Evolutionary conservation across 805 yeast genomes (phyloP).

Genomic region (Zygosaccharomyces gambellarensis): DNA sequence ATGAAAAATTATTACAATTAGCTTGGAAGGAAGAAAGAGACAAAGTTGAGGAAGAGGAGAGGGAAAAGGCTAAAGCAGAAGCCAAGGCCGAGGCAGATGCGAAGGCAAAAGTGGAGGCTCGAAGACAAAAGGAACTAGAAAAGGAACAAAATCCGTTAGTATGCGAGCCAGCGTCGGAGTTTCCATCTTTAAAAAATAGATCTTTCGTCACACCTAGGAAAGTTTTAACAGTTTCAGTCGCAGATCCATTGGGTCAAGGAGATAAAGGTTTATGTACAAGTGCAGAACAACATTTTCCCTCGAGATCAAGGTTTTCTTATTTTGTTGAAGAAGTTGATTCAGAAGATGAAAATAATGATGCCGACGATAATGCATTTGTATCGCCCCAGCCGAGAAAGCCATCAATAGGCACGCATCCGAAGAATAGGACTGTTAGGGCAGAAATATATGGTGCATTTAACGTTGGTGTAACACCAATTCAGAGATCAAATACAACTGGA

Average conservation of each 20-base stretch:
- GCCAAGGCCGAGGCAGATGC: slow-evolving; percentile 1
- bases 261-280: slow-evolving; percentile 19
- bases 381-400: background rate
- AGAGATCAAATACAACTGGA: background rate
- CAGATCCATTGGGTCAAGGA: slow-evolving; percentile 8
- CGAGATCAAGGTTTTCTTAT: slow-evolving; percentile 30
- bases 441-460: slow-evolving; percentile 4
- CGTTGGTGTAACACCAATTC: slow-evolving; percentile 1
- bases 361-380: background rate
- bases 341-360: background rate
- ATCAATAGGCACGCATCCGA: background rate
- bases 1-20: slow-evolving; percentile 29
- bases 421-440: slow-evolving; percentile 1
- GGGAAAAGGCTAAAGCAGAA: slow-evolving; percentile 10
- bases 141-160: slow-evolving; percentile 14
- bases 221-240: slow-evolving; percentile 1
- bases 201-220: slow-evolving; percentile 1
- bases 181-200: slow-evolving; percentile 26
- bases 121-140: slow-evolving; percentile 1
- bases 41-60: slow-evolving; percentile 4
- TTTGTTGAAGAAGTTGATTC: slow-evolving; percentile 30
- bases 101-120: background rate
- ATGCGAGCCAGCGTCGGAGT: slow-evolving; percentile 34
- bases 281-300: slow-evolving; percentile 30
- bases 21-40: slow-evolving; percentile 25